Evolutionary conservation across 2,329 filamentous ascomycete species (phyloP).

Genomic region (Alternaria gansuensis): DNA sequence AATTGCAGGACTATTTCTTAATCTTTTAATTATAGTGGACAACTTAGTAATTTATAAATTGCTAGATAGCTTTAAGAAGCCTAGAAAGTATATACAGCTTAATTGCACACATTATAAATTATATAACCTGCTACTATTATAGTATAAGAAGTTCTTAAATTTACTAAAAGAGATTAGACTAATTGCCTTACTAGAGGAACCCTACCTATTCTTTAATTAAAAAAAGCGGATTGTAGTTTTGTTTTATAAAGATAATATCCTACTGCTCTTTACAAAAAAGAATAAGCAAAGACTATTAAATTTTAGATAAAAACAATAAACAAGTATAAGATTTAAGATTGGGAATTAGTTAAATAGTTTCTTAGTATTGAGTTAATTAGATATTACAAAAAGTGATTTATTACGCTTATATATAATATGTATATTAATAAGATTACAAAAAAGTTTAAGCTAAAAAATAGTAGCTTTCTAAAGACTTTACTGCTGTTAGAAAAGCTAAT

Average conservation of each 20-base stretch:
- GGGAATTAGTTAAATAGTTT: background rate
- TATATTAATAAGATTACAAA: no score
- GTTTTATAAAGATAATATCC: background rate
- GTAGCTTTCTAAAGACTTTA: no score
- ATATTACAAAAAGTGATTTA: background rate
- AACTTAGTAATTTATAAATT: background rate
- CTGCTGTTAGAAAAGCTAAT: no score
- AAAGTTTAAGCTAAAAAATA: no score
- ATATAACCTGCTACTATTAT: background rate
- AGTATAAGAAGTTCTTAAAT: background rate
- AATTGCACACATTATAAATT: no score
- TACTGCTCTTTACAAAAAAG: background rate
- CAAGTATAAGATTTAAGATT: background rate
- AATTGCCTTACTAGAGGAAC: background rate
- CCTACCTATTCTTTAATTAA: background rate
- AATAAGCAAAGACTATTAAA: background rate
- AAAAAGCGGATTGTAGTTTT: background rate
- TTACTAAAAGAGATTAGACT: background rate
- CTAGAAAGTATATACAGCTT: no score
- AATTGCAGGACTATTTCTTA: background rate
- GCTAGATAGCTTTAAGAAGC: background rate
- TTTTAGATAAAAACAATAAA: background rate
- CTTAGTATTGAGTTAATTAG: background rate
- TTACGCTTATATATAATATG: no score
- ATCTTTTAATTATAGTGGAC: background rate